Evolutionary conservation across 192 early-diverging fungal species (phyloP).

Genomic region (Tieghemiomyces parasiticus): DNA sequence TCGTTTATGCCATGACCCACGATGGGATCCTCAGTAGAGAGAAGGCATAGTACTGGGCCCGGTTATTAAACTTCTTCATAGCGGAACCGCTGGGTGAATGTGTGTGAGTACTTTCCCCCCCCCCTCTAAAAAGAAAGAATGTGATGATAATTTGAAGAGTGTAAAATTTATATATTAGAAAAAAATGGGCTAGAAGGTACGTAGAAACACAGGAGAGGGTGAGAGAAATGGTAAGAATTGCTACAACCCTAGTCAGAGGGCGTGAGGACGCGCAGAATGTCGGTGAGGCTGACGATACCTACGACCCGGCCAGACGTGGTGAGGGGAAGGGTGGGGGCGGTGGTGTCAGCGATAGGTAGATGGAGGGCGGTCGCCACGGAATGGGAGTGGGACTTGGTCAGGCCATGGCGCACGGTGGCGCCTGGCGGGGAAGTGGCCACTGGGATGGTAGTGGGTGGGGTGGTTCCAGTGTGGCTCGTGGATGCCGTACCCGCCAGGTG

Average conservation of each 20-base stretch:
- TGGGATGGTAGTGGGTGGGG: conserved; percentile 1
- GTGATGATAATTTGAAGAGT: too few species aligned
- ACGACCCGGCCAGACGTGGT: conserved; percentile 22
- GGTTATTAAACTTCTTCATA: too few species aligned
- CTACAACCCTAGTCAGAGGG: conserved; percentile 15
- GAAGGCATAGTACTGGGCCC: too few species aligned
- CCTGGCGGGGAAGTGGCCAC: background rate
- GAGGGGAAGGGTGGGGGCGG: conserved; percentile 15
- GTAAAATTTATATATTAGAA: too few species aligned
- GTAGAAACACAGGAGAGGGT: too few species aligned
- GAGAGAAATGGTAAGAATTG: too few species aligned
- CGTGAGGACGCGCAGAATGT: conserved; percentile 49
- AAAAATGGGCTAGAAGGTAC: too few species aligned
- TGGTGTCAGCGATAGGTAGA: conserved; percentile 18
- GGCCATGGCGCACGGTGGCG: conserved; percentile 9
- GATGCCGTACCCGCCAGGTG: background rate
- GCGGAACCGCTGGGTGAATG: too few species aligned
- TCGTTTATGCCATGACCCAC: too few species aligned
- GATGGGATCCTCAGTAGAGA: too few species aligned
- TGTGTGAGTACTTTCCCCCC: too few species aligned
- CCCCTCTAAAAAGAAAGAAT: too few species aligned
- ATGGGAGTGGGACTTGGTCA: conserved; percentile 20
- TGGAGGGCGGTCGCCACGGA: conserved; percentile 19
- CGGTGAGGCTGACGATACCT: conserved; percentile 70
- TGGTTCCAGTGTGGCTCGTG: background rate